phyloP scores from a whole-genome alignment of 2,329 filamentous ascomycete genomes.

The Trichoderma semiorbis region DNA sequence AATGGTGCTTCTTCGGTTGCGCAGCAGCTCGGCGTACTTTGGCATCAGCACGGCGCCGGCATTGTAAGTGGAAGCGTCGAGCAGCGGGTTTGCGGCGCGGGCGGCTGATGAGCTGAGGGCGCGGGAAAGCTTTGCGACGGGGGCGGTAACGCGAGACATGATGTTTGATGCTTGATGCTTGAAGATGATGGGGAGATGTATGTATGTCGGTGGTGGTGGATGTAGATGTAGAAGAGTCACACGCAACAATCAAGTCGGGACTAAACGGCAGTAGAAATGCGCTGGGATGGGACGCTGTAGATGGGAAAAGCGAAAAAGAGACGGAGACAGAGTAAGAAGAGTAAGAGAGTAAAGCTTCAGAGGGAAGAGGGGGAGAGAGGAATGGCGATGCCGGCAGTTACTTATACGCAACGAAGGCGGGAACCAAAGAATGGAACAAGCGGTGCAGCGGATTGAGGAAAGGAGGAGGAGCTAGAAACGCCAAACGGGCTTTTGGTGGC shows the following conservation, averaged over 20 bases:
- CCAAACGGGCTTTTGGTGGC: not conserved
- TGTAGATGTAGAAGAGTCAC: not conserved
- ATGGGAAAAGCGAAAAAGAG: not conserved
- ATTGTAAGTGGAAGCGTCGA: slow-evolving; percentile 35
- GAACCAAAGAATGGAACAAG: not conserved
- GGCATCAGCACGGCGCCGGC: slow-evolving; percentile 41
- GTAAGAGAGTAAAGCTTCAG: not conserved
- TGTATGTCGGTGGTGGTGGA: not conserved
- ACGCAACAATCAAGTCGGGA: not conserved
- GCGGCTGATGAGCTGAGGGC: slow-evolving; percentile 42
- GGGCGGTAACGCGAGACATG: slow-evolving; percentile 51
- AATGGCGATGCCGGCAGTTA: not conserved
- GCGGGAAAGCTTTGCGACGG: slow-evolving; percentile 48
- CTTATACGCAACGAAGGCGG: not conserved
- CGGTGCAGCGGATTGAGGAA: not conserved
- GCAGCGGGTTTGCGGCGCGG: slow-evolving; percentile 33
- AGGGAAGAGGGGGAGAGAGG: not conserved
- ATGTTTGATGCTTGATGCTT: not conserved
- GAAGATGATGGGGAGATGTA: not conserved
- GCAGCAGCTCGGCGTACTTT: slow-evolving; percentile 47
- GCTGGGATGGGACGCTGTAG: not conserved
- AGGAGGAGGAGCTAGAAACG: too few species aligned
- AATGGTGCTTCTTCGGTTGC: slow-evolving; percentile 30
- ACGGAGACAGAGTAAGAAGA: not conserved
- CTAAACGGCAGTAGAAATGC: not conserved